Evolutionary conservation across 176 grass and related monocot species (phyloP), one percentile per base, ranked within the genome.

Genomic region (Triticum urartu): DNA sequence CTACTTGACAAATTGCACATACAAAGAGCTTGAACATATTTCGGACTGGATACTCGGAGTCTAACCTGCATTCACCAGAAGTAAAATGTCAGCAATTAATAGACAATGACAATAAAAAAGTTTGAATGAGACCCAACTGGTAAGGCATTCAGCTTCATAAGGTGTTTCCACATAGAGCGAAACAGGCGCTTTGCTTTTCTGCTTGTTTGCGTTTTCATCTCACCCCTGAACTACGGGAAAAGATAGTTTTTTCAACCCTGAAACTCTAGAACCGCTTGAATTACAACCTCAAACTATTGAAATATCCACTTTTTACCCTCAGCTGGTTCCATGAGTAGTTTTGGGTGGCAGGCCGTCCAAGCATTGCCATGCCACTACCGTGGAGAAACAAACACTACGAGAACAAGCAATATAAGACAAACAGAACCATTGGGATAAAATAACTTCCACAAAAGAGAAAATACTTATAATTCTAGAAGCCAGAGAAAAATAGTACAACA

Each of bases 1-100:
- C 94, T 36, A 81, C 85, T 90, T 99, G 97, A 88, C 97, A 99
- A 88, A 99, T 86, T 28, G 97, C 97, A 61, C 97, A 99, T 79
- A 88, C 77, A 40, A 96, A 96, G 70, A 99, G 90, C 88, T 94
- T 99, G 90, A 99, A 99, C 92, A 99, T 90, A 87, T 99, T 89
- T 80, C 90, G 78, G 11, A 99, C 85, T 45, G 92, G 97, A 81
- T 96, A 93, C 48, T 94, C 92, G 62, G 89, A 92, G 48, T 94
- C 83, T 82, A 99, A 72, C 88, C 97, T 99, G 92, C 78, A 91
- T 75, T 78, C 72, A 79, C 65, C 28, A 47, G 24, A 50, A 84
- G 72, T 73, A 45, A 75, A 67, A 86, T 88, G 32, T 67, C 22
- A 88, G 32, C 24, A 30, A 38, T 62, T 22, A 28, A 66, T 56